Percentiles rank a stretch among this genome's conserved stretches.
phyloP scores from a whole-genome alignment of 768 basidiomycete genomes.

The Scleroderma citrinum region DNA sequence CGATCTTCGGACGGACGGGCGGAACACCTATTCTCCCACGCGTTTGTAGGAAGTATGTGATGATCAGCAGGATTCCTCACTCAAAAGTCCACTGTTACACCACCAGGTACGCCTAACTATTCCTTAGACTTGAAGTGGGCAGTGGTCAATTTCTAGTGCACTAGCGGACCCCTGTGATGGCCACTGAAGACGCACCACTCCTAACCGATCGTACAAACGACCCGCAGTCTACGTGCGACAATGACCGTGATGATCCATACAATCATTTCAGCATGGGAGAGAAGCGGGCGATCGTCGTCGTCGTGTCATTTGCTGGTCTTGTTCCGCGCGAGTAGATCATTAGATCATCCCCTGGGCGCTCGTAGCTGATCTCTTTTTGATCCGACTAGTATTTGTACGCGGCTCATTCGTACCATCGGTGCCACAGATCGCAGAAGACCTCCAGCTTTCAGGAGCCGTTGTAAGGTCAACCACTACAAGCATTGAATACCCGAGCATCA shows the following conservation, averaged over 20 bases:
- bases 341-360: not conserved
- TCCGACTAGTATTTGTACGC: constrained; percentile 52
- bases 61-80: no score
- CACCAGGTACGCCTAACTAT: no score
- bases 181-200: constrained; percentile 26
- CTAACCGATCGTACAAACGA: constrained; percentile 9
- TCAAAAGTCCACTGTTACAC: no score
- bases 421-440: constrained; percentile 63
- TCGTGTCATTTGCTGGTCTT: constrained; percentile 58
- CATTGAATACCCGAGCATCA: no score
- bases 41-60: no score
- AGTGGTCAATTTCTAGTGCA: no score
- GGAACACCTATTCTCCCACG: no score
- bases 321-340: constrained; percentile 46
- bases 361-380: not conserved
- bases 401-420: constrained; percentile 71
- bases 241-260: constrained; percentile 38
- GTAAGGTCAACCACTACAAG: constrained; percentile 43
- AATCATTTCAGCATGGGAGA: constrained; percentile 46
- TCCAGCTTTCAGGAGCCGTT: constrained; percentile 48
- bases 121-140: no score
- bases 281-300: constrained; percentile 50
- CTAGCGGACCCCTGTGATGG: constrained; percentile 9
- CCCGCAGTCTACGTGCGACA: not conserved
- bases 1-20: no score